Evolutionary conservation across 352 stramenopile species (phyloP).

Genomic region (Phytophthora ramorum): DNA sequence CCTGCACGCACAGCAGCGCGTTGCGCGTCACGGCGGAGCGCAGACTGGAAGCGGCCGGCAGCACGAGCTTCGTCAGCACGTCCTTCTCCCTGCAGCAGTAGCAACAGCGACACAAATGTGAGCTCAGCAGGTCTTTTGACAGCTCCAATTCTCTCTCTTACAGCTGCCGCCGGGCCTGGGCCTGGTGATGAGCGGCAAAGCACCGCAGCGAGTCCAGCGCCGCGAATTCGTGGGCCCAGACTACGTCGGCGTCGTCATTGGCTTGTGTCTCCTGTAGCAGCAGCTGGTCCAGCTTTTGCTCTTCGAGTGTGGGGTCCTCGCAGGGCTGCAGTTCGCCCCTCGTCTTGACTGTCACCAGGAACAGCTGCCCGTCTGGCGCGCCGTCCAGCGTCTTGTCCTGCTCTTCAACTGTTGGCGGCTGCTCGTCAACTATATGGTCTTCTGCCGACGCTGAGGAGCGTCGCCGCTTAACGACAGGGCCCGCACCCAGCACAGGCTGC

Average conservation of each 20-base stretch:
- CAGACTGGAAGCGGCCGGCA: constrained; percentile 62
- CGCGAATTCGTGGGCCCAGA: constrained; percentile 51
- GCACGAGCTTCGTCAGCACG: constrained; percentile 46
- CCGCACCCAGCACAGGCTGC: constrained; percentile 16
- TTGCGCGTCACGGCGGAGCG: constrained; percentile 74
- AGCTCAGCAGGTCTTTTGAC: too few species aligned
- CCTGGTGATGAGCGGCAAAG: constrained; percentile 46
- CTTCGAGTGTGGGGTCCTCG: constrained; percentile 37
- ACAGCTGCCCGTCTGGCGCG: constrained; percentile 65
- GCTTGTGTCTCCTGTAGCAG: constrained; percentile 27
- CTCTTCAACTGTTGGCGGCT: constrained; percentile 8
- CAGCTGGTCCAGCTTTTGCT: constrained; percentile 41
- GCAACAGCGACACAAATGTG: neutral
- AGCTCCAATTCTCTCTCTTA: constrained; percentile 13
- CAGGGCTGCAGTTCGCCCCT: constrained; percentile 55
- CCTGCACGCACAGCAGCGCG: constrained; percentile 70
- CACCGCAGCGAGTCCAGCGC: constrained; percentile 55
- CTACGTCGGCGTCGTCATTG: constrained; percentile 26
- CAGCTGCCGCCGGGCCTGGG: constrained; percentile 39
- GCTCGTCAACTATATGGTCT: constrained; percentile 4
- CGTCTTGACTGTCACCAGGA: constrained; percentile 58
- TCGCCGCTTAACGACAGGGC: constrained; percentile 34
- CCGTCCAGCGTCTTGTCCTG: constrained; percentile 42
- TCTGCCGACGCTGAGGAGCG: constrained; percentile 29
- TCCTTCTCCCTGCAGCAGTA: constrained; percentile 30